Evolutionary conservation across 2,329 filamentous ascomycete genomes (phyloP), one percentile per base, ranked within the genome.

Genomic region (Aspergillus aculeatinus): DNA sequence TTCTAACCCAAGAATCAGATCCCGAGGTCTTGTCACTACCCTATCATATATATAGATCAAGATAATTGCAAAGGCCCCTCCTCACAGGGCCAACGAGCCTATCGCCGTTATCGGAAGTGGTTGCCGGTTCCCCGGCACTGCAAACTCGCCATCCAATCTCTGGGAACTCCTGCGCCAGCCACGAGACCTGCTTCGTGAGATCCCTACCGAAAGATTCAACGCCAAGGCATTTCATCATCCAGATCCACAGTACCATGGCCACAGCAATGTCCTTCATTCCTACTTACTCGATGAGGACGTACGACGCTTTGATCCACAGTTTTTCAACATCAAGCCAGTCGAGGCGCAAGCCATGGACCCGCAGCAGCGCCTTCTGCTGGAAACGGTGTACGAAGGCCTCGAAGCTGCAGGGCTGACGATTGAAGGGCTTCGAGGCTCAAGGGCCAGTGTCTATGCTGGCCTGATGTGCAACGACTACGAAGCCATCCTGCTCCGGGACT

Each of bases 261-360:
- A 9, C 31, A 33, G 31, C 31, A 33, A 33, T 33, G 31, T 33
- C 3, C 31, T 9, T 33, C 31, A 33, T 33, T 33, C 31, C 9
- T 33, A 33, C 31, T 12, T 33, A 33, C 31, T 33, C 1, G 35
- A 58, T 23, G 57, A 62, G 4, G 16, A 42, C 5, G 9, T 10
- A 9, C 12, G 33, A 10, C 3, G 12, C n/a, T 64, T 62, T 16
- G 62, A 64, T 29, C 25, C 53, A 3, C 14, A 27, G 11, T 62
- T 64, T 10, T 64, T 64, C 51, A 53, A 49, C 4, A 60, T 60
- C 2, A 39, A 16, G 2, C 51, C 62, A 2, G 27, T 33, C 5
- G 62, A 62, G 49, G 62, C 52, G 10, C 55, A 64, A 11, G 51
- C 55, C 19, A 62, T 60, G n/a, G 62, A 64, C 33, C 62, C 62